phyloP scores from a whole-genome alignment of 2,329 filamentous ascomycete species.

The Pyrenochaeta sp. region DNA sequence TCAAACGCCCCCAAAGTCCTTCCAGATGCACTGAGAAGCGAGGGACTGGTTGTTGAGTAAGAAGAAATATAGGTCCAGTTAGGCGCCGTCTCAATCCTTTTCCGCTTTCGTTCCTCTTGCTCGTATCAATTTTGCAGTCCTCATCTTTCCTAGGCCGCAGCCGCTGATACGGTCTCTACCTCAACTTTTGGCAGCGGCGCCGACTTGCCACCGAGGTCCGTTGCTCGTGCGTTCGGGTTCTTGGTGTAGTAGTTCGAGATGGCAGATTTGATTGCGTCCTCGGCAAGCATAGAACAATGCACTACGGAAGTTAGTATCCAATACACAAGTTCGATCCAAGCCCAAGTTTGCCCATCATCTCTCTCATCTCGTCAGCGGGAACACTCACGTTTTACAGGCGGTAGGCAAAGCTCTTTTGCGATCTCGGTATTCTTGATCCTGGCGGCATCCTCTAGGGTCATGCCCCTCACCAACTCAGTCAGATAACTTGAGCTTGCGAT shows the following conservation, averaged over 20 bases:
- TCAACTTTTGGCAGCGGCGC: slow-evolving; percentile 72
- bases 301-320: slow-evolving; percentile 59
- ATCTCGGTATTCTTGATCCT: slow-evolving; percentile 98
- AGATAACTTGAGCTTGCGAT: slow-evolving; percentile 95
- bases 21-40: slow-evolving; percentile 11
- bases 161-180: slow-evolving; percentile 60
- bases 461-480: slow-evolving; percentile 92
- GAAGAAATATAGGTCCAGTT: slow-evolving; percentile 1
- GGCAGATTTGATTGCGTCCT: slow-evolving; percentile 91
- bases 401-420: slow-evolving; percentile 90
- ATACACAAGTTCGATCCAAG: slow-evolving; percentile 1
- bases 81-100: background rate
- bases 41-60: slow-evolving; percentile 13
- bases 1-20: slow-evolving; percentile 16
- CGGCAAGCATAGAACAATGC: slow-evolving; percentile 91
- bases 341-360: background rate
- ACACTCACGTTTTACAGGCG: slow-evolving; percentile 81
- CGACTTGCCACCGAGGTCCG: slow-evolving; percentile 78
- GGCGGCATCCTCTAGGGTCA: slow-evolving; percentile 93
- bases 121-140: slow-evolving; percentile 32
- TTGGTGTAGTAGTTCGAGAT: slow-evolving; percentile 92
- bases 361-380: background rate
- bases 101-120: background rate
- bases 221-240: slow-evolving; percentile 77
- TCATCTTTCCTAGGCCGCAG: slow-evolving; percentile 40